Evolutionary conservation across 169 alveolate species (phyloP).

Genomic region (Pseudocohnilembus persalinus): DNA sequence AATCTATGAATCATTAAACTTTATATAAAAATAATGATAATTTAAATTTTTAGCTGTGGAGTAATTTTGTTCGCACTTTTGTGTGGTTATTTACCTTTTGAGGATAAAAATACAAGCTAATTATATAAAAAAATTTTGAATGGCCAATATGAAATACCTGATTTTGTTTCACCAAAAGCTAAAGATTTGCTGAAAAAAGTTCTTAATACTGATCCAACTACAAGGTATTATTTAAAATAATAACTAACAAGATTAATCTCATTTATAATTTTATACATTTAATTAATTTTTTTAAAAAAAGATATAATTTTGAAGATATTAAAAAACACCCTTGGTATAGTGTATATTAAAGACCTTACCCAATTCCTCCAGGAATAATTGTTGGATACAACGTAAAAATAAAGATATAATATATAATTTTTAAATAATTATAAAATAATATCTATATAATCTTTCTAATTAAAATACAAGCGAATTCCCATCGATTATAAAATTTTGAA

Average conservation of each 20-base stretch:
- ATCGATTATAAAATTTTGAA: conserved; percentile 63
- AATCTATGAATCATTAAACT: no score
- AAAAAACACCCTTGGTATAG: conserved; percentile 75
- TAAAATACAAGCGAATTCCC: conserved; percentile 30
- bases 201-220: conserved; percentile 62
- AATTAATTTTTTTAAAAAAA: conserved; percentile 29
- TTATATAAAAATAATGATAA: neutral
- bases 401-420: conserved; percentile 3
- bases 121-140: conserved; percentile 69
- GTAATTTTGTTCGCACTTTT: conserved; percentile 77
- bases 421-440: neutral
- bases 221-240: conserved; percentile 4
- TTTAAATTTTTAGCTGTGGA: conserved; percentile 53
- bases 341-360: conserved; percentile 25
- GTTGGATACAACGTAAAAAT: conserved; percentile 55
- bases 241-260: neutral
- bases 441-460: neutral
- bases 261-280: no score
- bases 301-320: conserved; percentile 53
- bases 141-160: conserved; percentile 65
- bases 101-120: conserved; percentile 63
- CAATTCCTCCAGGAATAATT: conserved; percentile 49
- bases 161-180: conserved; percentile 54
- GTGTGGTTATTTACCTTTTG: conserved; percentile 82
- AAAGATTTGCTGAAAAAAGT: conserved; percentile 64